A percentile compares a stretch with the other conserved stretches of the same genome.
These are phyloP conservation scores for Fusarium solani-melongenae DNA, from an alignment of 2,329 filamentous ascomycete genomes.

Conservation along the genomic window DNA sequence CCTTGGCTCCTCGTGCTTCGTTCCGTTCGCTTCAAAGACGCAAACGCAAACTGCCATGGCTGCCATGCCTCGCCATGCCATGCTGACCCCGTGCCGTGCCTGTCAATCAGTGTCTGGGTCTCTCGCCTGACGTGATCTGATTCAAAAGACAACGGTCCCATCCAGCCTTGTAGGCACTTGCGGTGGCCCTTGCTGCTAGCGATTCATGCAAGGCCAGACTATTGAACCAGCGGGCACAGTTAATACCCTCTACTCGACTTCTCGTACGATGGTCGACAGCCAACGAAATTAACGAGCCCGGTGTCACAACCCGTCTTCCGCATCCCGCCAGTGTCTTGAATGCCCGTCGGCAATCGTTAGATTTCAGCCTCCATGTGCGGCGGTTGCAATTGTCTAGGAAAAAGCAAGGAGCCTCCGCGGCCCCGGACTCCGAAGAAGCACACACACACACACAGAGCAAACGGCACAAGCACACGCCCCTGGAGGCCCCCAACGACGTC, in stretches of 20 bases:
- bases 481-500: neutral
- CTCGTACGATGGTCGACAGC: slow-evolving; percentile 20
- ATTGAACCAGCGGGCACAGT: slow-evolving; percentile 18
- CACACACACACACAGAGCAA: too few relatives aligned
- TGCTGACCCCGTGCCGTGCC: neutral
- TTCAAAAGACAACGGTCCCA: neutral
- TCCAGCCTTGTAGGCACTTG: slow-evolving; percentile 6
- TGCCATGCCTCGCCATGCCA: neutral
- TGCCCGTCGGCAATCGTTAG: neutral
- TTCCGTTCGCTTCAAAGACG: neutral
- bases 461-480: neutral
- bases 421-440: neutral
- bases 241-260: neutral
- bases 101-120: neutral
- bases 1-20: slow-evolving; percentile 9
- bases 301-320: neutral
- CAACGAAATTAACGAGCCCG: slow-evolving; percentile 23
- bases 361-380: slow-evolving; percentile 4
- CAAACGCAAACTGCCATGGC: neutral
- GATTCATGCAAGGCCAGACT: slow-evolving; percentile 30
- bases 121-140: slow-evolving; percentile 21
- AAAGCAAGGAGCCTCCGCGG: neutral
- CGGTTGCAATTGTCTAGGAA: neutral
- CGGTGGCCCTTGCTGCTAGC: slow-evolving; percentile 8
- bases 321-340: neutral